These are phyloP conservation scores for Pyracantha coccinea DNA, from an alignment of 331 rosid genomes.

Conservation along the genomic window DNA sequence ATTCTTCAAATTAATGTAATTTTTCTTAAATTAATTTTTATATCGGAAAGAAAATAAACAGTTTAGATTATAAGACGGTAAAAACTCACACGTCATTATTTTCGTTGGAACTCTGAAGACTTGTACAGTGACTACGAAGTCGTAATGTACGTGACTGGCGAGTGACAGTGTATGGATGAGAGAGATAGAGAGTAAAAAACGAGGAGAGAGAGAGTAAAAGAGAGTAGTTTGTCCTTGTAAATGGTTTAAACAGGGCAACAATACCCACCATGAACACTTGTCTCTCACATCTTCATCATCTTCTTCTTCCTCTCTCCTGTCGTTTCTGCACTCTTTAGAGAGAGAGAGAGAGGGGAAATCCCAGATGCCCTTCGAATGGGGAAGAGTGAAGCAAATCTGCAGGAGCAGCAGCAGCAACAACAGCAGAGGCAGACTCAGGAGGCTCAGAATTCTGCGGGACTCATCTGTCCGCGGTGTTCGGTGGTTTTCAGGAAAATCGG, in stretches of 20 bases:
- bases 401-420: conserved; percentile 9
- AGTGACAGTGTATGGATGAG: background rate
- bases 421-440: conserved; percentile 9
- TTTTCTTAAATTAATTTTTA: too few species aligned
- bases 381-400: conserved; percentile 52
- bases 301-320: background rate
- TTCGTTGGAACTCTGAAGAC: too few species aligned
- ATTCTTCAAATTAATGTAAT: too few species aligned
- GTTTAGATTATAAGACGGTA: too few species aligned
- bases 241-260: background rate
- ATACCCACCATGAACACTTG: conserved; percentile 30
- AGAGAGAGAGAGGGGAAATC: conserved; percentile 16
- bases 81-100: too few species aligned
- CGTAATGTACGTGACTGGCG: background rate
- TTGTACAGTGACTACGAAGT: too few species aligned
- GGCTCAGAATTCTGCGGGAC: conserved; percentile 22
- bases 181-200: background rate
- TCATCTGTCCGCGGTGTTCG: conserved; percentile 38
- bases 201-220: background rate
- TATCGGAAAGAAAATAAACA: too few species aligned
- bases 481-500: conserved; percentile 19
- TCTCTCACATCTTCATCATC: background rate
- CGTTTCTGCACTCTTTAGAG: background rate
- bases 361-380: conserved; percentile 96
- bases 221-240: background rate